Percentiles rank a stretch among this genome's conserved stretches.
phyloP scores from a whole-genome alignment of 176 grass and related monocot genomes.

The Oryza australiensis region DNA sequence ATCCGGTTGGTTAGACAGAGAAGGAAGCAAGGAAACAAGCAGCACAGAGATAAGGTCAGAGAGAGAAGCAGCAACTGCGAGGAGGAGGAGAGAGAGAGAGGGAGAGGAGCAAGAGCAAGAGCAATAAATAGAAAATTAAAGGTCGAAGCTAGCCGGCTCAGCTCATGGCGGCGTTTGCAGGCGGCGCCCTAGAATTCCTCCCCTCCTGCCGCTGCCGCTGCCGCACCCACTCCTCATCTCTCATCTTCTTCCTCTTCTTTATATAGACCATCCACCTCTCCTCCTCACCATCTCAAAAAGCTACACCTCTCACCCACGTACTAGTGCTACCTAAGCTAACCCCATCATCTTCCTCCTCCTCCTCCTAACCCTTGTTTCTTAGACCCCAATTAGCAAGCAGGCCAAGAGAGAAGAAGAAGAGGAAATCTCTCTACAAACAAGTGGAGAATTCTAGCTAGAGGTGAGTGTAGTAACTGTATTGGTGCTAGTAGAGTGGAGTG shows the following conservation, averaged over 20 bases:
- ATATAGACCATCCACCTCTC: constrained; percentile 47
- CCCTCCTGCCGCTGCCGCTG: not conserved
- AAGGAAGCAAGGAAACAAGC: constrained; percentile 28
- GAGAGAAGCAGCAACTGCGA: not conserved
- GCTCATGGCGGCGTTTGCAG: constrained; percentile 85
- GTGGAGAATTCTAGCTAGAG: constrained; percentile 28
- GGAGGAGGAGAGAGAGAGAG: not conserved
- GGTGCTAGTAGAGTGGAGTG: constrained; percentile 5
- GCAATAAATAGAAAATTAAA: constrained; percentile 81
- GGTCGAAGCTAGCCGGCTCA: constrained; percentile 46
- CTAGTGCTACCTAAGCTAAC: constrained; percentile 27
- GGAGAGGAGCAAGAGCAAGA: constrained; percentile 27
- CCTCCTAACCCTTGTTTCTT: constrained; percentile 37
- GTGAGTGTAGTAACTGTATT: constrained; percentile 3
- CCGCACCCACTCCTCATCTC: constrained; percentile 23
- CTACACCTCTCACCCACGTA: constrained; percentile 18
- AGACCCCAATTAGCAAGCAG: not conserved
- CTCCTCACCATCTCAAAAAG: constrained; percentile 40
- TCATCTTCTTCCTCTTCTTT: constrained; percentile 44
- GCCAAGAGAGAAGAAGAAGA: not conserved
- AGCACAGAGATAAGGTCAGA: not conserved
- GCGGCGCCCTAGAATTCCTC: constrained; percentile 55
- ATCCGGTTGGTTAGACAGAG: constrained; percentile 47
- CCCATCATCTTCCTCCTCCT: not conserved
- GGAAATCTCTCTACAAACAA: not conserved